Base-by-base conservation (phyloP, 1,284 basidiomycete genomes). In the Earliella scabrosa region DNA sequence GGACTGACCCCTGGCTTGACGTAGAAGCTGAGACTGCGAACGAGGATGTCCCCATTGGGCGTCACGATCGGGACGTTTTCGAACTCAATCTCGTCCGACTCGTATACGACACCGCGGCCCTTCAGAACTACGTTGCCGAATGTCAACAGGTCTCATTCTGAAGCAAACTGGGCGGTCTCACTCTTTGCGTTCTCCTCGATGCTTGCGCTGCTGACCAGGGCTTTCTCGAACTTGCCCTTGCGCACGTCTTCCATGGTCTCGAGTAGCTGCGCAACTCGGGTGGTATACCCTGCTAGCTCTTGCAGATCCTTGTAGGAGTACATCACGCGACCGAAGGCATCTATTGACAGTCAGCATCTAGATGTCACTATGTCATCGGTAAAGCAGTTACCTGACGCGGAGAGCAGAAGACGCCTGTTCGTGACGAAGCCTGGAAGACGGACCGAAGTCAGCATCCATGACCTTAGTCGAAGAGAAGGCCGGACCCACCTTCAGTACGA, bases 251-350 rank as follows among this genome's bases (percentile, higher is more conserved):
- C 82, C 89, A 98, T 97, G 0, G 95, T 94, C 53, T 97, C 93
- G 8, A 99, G 82, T 10, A 98, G 81, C 46, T 90, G 85, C 23
- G 92, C 88, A 0, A 99, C 96, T 18, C 97, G 88, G 0, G 95
- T 85, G 0, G 97, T 98, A 73, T 98, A 98, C 11, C 97, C 97
- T 1, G 96, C 95, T 29, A 99, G 84, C 72, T 99, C 97, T 6
- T 94, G 90, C 4, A 99, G 80, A 71, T 98, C 95, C 80, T 93
- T 98, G 79, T 98, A 98, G 13, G 93, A 95, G 72, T 97, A 97
- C 94, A 98, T 97, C 8, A 91, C 82, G 21, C 90, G 84, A 45
- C 89, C 89, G 61, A 92, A 86, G 3, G 89, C 90, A 75, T 92
- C 89, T 88, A 53, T 27, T 21, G n/a, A n/a, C 23, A 5, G n/a